These are phyloP conservation scores for Pseudogymnoascus verrucosus DNA, from an alignment of 2,329 filamentous ascomycete species.

Conservation along the genomic window DNA sequence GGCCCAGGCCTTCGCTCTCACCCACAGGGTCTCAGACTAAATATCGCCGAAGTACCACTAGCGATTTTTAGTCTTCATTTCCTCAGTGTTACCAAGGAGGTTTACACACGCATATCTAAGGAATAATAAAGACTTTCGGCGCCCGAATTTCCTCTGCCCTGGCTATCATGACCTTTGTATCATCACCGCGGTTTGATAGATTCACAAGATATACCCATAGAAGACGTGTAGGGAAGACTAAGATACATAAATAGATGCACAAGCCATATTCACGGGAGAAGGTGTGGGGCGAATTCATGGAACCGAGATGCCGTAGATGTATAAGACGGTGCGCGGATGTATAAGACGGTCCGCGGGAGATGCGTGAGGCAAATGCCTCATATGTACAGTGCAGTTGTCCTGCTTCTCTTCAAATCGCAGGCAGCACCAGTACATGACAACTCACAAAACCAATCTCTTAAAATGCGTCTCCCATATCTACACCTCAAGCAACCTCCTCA, in stretches of 20 bases:
- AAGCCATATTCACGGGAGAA: too few species aligned
- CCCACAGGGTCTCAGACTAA: too few species aligned
- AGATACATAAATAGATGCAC: too few species aligned
- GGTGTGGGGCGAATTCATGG: too few species aligned
- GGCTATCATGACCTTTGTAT: conserved; percentile 16
- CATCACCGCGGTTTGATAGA: conserved; percentile 17
- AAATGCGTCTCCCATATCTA: too few species aligned
- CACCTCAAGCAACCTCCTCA: neutral
- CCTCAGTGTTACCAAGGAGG: neutral
- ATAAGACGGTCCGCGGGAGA: too few species aligned
- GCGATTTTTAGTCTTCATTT: neutral
- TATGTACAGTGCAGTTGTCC: neutral
- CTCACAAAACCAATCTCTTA: neutral
- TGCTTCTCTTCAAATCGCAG: neutral
- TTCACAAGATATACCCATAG: neutral
- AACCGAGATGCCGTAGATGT: too few species aligned
- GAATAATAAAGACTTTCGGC: conserved; percentile 14
- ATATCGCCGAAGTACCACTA: too few species aligned
- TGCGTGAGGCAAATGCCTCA: too few species aligned
- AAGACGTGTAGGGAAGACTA: too few species aligned
- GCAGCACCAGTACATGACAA: neutral
- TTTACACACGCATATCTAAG: neutral
- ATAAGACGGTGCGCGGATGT: too few species aligned
- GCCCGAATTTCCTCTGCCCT: conserved; percentile 16
- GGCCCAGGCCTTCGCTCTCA: too few species aligned